Base-by-base conservation (phyloP, 1,139 yeast genomes). In the Suhomyces yuchorum region DNA sequence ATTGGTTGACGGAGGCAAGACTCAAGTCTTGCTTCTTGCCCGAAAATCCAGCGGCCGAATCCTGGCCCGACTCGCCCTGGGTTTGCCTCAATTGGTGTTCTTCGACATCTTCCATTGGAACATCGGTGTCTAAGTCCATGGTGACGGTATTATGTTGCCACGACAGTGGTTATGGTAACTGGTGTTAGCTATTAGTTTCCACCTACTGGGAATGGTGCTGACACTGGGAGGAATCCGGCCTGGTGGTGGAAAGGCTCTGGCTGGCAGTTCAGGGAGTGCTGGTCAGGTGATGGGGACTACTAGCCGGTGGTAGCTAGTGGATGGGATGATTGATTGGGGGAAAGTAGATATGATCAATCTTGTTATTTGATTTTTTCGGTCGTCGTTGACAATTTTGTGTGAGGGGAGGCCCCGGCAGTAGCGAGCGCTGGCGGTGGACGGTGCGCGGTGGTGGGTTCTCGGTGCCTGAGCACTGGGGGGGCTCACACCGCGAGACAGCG, bases 41-140 rank as follows among this genome's bases (percentile, higher is more conserved):
- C n/a, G 43, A 32, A 17, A 44, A 43, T 43, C 57, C 49, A 48
- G 53, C 51, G 44, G 49, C 41, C 49, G 56, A 32, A 52, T 53
- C 41, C 52, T 55, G 44, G 56, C 55, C 49, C 40, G 57, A 33
- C 14, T 24, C 30, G 40, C 44, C 42, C 28, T 12, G 28, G 17
- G 72, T 34, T 28, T 53, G 59, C 37, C 52, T 55, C 48, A 53
- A 55, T 50, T 62, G 79, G 51, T 80, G 82, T 56, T 80, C 85
- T 53, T 76, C 72, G 50, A 82, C 87, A 62, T 82, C 87, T 66
- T 82, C 87, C 87, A 83, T 83, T 50, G 85, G 85, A 46, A 82
- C 86, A 63, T 83, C 88, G 49, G 82, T 78, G 63, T 83, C 87
- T 65, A 81, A 73, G 56, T 82, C 87, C 87, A 83, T 83, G 32